Conservation (phyloP, 257 asterid species). For the Solanum medicagineum region DNA sequence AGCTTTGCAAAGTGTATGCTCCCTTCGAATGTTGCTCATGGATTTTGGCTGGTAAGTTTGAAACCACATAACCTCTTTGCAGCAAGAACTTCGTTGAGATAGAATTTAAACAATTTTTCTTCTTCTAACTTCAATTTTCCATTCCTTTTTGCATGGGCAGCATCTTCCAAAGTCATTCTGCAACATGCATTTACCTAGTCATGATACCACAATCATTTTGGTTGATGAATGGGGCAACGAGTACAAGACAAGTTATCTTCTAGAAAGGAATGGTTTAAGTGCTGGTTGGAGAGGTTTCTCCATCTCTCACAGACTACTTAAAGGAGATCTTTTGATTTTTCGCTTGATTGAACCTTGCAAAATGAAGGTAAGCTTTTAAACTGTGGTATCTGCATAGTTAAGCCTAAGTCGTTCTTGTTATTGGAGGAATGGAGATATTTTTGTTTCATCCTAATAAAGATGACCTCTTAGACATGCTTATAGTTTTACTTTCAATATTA, state of each 20-base stretch:
- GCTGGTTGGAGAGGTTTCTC: slow-evolving; percentile 97
- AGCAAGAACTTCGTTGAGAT: neutral
- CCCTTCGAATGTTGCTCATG: slow-evolving; percentile 82
- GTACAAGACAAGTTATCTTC: slow-evolving; percentile 52
- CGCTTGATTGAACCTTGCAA: slow-evolving; percentile 67
- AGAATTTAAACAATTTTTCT: neutral
- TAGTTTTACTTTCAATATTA: neutral
- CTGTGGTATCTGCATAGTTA: neutral
- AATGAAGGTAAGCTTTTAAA: slow-evolving; percentile 40
- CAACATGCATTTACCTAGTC: slow-evolving; percentile 38
- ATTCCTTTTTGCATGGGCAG: slow-evolving; percentile 23
- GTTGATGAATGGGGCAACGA: slow-evolving; percentile 90
- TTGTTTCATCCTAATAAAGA: neutral
- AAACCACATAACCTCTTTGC: neutral
- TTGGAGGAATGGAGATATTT: neutral
- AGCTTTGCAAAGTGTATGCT: slow-evolving; percentile 70
- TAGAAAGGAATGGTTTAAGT: slow-evolving; percentile 69
- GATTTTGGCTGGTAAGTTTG: slow-evolving; percentile 85
- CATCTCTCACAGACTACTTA: slow-evolving; percentile 45
- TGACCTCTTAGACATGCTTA: neutral
- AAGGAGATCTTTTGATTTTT: slow-evolving; percentile 75
- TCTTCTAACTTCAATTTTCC: neutral
- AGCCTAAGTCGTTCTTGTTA: neutral
- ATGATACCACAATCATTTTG: slow-evolving; percentile 44
- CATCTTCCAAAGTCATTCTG: slow-evolving; percentile 67